Conservation (phyloP, 164 flowering plant species). For the Tinospora cordifolia region DNA sequence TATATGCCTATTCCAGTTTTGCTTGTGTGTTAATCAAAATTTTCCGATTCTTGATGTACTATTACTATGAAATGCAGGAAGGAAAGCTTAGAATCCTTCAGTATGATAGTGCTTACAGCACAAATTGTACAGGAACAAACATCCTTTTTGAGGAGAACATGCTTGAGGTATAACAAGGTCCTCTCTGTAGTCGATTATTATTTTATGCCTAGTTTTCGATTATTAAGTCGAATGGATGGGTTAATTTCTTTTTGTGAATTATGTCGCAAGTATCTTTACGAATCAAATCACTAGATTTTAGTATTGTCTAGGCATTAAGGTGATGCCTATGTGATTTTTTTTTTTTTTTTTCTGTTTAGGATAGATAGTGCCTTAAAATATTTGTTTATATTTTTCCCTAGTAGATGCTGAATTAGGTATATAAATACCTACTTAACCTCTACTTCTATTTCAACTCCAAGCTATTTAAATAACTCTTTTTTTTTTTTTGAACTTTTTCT, state of each 20-base stretch:
- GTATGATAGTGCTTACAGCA: conserved; percentile 44
- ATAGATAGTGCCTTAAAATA: too few species aligned
- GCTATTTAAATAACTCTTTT: too few species aligned
- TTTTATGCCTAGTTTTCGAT: not conserved
- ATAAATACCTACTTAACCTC: too few species aligned
- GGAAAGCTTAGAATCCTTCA: conserved; percentile 90
- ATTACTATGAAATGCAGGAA: conserved; percentile 47
- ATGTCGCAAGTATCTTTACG: too few species aligned
- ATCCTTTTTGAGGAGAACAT: conserved; percentile 46
- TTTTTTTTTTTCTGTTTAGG: too few species aligned
- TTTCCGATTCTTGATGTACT: not conserved
- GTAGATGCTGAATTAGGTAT: too few species aligned
- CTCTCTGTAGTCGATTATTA: not conserved
- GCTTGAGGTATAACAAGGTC: conserved; percentile 46
- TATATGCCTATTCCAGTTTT: not conserved
- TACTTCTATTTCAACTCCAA: too few species aligned
- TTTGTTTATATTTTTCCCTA: too few species aligned
- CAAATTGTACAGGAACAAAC: conserved; percentile 25
- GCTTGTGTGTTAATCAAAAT: not conserved
- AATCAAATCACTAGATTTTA: too few species aligned
- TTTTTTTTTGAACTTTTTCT: too few species aligned
- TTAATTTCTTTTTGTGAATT: not conserved
- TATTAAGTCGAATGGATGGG: not conserved
- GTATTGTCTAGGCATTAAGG: too few species aligned
- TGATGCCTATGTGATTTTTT: too few species aligned